Percentiles rank a stretch among this genome's conserved stretches.
phyloP scores from a whole-genome alignment of 305 asterid species.

The Rubia peregrina region DNA sequence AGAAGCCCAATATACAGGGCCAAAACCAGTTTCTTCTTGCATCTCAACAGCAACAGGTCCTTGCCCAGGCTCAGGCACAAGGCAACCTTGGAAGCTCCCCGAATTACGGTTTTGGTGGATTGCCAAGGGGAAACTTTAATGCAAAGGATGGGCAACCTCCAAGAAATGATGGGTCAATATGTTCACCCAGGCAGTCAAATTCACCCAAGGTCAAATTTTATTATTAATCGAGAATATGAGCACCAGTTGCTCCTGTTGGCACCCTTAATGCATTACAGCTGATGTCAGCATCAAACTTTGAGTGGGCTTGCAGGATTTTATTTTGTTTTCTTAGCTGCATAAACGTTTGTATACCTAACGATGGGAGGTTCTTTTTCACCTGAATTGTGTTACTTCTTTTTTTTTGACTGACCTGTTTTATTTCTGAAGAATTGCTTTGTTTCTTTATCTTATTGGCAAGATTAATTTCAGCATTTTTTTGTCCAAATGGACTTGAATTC shows the following conservation, averaged over 20 bases:
- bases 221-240: conserved; percentile 13
- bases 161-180: conserved; percentile 90
- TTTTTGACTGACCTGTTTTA: background rate
- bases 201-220: conserved; percentile 67
- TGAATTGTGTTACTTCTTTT: background rate
- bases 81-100: conserved; percentile 75
- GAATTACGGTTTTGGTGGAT: conserved; percentile 74
- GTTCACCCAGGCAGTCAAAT: conserved; percentile 90
- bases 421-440: background rate
- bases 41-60: conserved; percentile 90
- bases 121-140: conserved; percentile 71
- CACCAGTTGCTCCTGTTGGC: conserved; percentile 16
- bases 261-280: conserved; percentile 6
- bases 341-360: background rate
- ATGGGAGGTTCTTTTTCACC: background rate
- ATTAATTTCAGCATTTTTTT: background rate
- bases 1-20: conserved; percentile 66
- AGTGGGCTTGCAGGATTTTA: conserved; percentile 4
- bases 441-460: background rate
- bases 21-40: conserved; percentile 83
- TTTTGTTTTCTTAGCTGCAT: background rate
- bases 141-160: conserved; percentile 83
- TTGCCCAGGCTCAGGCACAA: conserved; percentile 91
- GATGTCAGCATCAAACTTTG: background rate
- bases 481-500: background rate